Evolutionary conservation across 2,329 filamentous ascomycete species (phyloP).

Genomic region (Fusarium sp.): DNA sequence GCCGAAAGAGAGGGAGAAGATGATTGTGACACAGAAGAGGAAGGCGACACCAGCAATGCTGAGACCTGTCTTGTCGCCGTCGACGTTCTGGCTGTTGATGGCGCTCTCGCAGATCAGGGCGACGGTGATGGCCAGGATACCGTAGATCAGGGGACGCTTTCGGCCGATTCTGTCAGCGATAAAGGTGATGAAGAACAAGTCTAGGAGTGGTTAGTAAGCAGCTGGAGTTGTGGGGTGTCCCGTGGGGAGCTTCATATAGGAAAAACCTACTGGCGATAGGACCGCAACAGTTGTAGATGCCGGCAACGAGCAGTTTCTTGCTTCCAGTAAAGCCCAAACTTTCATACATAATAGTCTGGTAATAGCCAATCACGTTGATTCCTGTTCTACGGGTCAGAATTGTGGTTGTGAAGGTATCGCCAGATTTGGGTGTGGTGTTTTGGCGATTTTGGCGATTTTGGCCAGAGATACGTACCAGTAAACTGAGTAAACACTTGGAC

Average conservation of each 20-base stretch:
- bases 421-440: neutral
- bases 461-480: slow-evolving; percentile 46
- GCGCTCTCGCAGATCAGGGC: slow-evolving; percentile 65
- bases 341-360: slow-evolving; percentile 62
- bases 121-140: slow-evolving; percentile 63
- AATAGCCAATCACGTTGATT: slow-evolving; percentile 65
- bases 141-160: slow-evolving; percentile 70
- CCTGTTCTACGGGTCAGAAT: slow-evolving; percentile 34
- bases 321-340: slow-evolving; percentile 59
- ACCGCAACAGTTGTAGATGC: slow-evolving; percentile 67
- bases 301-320: slow-evolving; percentile 62
- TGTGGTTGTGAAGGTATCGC: neutral
- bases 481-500: slow-evolving; percentile 67
- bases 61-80: slow-evolving; percentile 50
- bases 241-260: neutral
- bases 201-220: slow-evolving; percentile 32
- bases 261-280: slow-evolving; percentile 54
- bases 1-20: slow-evolving; percentile 63
- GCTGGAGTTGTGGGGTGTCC: neutral
- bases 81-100: slow-evolving; percentile 59
- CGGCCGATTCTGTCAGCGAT: slow-evolving; percentile 68
- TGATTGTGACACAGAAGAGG: slow-evolving; percentile 61
- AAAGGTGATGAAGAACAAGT: slow-evolving; percentile 64
- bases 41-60: slow-evolving; percentile 67
- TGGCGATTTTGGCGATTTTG: neutral